Evolutionary conservation across 192 early-diverging fungal genomes (phyloP).

Genomic region (Coemansia sp.): DNA sequence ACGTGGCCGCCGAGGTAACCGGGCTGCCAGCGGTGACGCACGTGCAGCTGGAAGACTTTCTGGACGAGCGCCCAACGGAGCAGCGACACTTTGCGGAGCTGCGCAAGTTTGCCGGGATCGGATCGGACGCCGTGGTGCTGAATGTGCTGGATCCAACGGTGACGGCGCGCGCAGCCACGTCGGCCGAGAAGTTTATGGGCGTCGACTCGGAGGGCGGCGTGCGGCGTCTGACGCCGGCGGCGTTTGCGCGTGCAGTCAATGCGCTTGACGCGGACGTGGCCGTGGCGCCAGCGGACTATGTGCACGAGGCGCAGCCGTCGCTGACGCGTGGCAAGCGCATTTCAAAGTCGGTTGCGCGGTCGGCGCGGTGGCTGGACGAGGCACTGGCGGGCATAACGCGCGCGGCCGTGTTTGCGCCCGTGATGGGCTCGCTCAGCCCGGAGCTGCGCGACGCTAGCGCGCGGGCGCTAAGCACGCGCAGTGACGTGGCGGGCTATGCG

Average conservation of each 20-base stretch:
- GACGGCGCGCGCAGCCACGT: constrained; percentile 11
- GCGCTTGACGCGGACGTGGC: constrained; percentile 33
- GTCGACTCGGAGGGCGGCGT: constrained; percentile 42
- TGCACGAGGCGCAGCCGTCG: constrained; percentile 35
- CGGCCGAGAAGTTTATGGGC: constrained; percentile 35
- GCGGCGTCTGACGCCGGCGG: constrained; percentile 21
- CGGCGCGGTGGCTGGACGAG: constrained; percentile 47
- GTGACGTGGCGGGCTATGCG: constrained; percentile 26
- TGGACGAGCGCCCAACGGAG: constrained; percentile 14
- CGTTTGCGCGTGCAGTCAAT: constrained; percentile 26
- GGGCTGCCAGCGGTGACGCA: constrained; percentile 31
- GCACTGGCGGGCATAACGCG: constrained; percentile 8
- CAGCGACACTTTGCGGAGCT: constrained; percentile 12
- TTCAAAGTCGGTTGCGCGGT: constrained; percentile 42
- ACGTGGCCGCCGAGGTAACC: constrained; percentile 33
- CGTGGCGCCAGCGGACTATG: constrained; percentile 41
- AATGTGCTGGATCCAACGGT: constrained; percentile 40
- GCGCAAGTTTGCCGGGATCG: constrained; percentile 22
- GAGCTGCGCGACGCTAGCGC: constrained; percentile 36
- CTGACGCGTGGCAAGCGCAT: constrained; percentile 44
- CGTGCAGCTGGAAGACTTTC: constrained; percentile 48
- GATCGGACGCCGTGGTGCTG: constrained; percentile 24
- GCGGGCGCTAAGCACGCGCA: constrained; percentile 10
- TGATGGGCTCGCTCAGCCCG: constrained; percentile 39
- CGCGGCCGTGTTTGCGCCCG: constrained; percentile 43